Conservation (phyloP, 164 flowering plant genomes). For the Amborella trichopoda region DNA sequence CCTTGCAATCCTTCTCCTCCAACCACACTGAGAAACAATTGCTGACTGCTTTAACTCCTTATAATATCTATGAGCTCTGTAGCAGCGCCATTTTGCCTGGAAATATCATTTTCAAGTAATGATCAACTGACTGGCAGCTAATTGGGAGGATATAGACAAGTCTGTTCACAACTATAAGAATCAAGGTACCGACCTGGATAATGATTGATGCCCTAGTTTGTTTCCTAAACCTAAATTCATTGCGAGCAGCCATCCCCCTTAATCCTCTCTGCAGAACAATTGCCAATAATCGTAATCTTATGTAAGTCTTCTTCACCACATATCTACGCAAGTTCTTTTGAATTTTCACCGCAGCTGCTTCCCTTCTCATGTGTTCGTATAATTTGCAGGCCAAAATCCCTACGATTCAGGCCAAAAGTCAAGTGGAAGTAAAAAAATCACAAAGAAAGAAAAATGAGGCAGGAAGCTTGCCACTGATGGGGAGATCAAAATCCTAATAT, state of each 20-base stretch:
- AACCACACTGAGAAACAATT: conserved; percentile 45
- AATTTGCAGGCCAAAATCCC: conserved; percentile 53
- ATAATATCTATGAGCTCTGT: conserved; percentile 36
- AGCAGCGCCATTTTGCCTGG: conserved; percentile 70
- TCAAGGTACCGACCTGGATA: conserved; percentile 45
- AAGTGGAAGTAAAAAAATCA: background rate
- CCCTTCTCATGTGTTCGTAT: conserved; percentile 34
- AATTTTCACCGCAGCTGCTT: conserved; percentile 55
- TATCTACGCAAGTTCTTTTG: conserved; percentile 52
- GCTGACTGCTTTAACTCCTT: conserved; percentile 49
- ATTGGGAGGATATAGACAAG: background rate
- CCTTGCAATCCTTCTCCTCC: conserved; percentile 49
- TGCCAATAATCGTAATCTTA: conserved; percentile 22
- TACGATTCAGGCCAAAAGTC: conserved; percentile 13
- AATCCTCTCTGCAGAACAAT: conserved; percentile 55
- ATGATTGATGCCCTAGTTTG: conserved; percentile 42
- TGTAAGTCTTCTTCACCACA: conserved; percentile 32
- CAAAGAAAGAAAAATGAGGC: background rate
- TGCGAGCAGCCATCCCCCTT: conserved; percentile 57
- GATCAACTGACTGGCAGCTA: too few species aligned
- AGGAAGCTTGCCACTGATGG: too few species aligned
- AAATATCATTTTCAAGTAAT: conserved; percentile 8
- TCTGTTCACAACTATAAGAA: background rate
- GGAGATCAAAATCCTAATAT: too few species aligned
- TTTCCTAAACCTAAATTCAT: conserved; percentile 37